Evolutionary conservation across 352 stramenopile genomes (phyloP), one percentile per base, ranked within the genome.

Genomic region (Pythium myriotylum): DNA sequence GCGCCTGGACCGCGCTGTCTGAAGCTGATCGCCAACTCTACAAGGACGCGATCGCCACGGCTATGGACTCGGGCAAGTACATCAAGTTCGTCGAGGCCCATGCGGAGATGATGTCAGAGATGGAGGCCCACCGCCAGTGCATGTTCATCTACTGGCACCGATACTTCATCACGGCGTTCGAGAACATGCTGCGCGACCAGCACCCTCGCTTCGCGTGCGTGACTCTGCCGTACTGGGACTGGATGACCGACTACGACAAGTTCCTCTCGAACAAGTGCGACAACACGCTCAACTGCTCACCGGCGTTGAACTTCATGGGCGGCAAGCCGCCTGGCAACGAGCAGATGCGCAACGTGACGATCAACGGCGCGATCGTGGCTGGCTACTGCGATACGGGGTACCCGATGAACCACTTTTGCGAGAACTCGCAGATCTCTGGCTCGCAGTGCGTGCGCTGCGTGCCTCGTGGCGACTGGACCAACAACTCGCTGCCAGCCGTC

Each of bases 131-230:
- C 22, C 4, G 13, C 7, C 71, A 81, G 67, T 91, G 82, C 51
- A 90, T 92, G 77, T 93, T 92, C 68, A 73, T 90, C 50, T 91
- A 88, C 69, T 95, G 86, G 86, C 84, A 93, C 56, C 80, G 84
- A 9, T 50, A 79, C 12, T 73, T 92, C 17, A 68, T 95, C 2
- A 33, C 79, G 0, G 79, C 60, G 1, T 95, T 87, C 57, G 86
- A 95, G 60, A 95, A 93, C 68, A 92, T 95, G 82, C 67, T 95
- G 4, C 86, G 84, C 40, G 72, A 54, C 1, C 76, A 89, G 52
- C 78, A 73, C 6, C 13, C 59, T 0, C 35, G 73, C 40, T 94
- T 74, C 27, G 75, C 70, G 13, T 95, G 86, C 62, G 67, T 94
- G 26, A 94, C 86, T 13, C 46, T 95, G 20, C 86, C 84, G 39